These are phyloP conservation scores for Fusarium circinatum DNA, from an alignment of 2,329 filamentous ascomycete genomes.

Conservation along the genomic window DNA sequence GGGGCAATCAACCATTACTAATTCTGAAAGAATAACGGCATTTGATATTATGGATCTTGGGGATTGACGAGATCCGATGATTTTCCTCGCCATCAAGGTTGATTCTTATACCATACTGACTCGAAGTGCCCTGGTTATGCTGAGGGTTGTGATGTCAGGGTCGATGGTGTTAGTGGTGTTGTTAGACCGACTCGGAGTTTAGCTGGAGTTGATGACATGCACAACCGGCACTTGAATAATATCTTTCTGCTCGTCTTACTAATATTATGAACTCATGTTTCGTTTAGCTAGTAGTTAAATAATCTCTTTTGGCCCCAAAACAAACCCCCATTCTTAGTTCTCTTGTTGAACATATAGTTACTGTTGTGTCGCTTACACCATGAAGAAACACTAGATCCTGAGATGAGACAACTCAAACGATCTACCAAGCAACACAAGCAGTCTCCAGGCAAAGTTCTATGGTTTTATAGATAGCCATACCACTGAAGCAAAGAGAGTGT, in stretches of 20 bases:
- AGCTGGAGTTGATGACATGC: not conserved
- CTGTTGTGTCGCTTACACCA: not conserved
- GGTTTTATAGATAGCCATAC: not conserved
- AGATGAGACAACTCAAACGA: not conserved
- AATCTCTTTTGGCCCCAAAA: not conserved
- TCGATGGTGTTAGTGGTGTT: not conserved
- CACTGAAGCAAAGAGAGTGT: not conserved
- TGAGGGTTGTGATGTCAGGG: not conserved
- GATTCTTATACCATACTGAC: not conserved
- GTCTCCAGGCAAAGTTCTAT: not conserved
- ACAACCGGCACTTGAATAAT: not conserved
- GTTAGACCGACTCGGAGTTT: not conserved
- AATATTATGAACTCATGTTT: not conserved
- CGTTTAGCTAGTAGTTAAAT: rapidly evolving
- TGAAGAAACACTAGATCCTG: not conserved
- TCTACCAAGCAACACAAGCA: not conserved
- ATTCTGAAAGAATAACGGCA: slow-evolving; percentile 20
- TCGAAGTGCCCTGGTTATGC: not conserved
- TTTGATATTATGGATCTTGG: not conserved
- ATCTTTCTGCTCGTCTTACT: not conserved
- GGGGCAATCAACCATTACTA: slow-evolving; percentile 28
- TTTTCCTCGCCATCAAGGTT: slow-evolving; percentile 16
- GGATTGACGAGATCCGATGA: not conserved
- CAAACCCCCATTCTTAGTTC: not conserved
- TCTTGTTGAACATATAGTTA: not conserved